These are phyloP conservation scores for Psilocybe cyanescens DNA, from an alignment of 768 basidiomycete genomes.

Conservation along the genomic window DNA sequence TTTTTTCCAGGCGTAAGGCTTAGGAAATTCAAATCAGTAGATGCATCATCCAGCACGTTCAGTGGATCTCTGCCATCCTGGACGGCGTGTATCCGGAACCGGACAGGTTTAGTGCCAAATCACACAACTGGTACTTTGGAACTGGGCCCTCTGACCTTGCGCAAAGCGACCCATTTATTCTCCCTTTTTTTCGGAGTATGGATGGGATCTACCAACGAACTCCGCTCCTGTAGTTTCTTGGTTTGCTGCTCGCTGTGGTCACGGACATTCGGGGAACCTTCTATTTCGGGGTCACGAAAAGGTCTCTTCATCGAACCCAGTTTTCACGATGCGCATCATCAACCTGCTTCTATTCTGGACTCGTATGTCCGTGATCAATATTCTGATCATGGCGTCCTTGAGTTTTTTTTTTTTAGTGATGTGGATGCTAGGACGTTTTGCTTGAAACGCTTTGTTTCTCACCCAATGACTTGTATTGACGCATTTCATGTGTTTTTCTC, in stretches of 20 bases:
- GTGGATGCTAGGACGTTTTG: slow-evolving; percentile 32
- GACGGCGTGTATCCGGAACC: slow-evolving; percentile 40
- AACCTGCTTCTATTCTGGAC: slow-evolving; percentile 58
- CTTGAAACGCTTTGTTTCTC: slow-evolving; percentile 55
- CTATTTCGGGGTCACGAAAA: slow-evolving; percentile 36
- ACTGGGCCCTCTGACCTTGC: slow-evolving; percentile 40
- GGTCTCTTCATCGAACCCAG: slow-evolving; percentile 42
- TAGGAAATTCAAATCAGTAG: slow-evolving; percentile 20
- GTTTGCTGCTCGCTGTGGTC: slow-evolving; percentile 57
- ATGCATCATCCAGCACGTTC: slow-evolving; percentile 24
- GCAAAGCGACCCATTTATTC: slow-evolving; percentile 37
- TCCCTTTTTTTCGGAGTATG: slow-evolving; percentile 34
- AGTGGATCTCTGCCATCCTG: slow-evolving; percentile 25
- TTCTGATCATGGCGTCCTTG: slow-evolving; percentile 34
- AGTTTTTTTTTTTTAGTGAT: slow-evolving; percentile 23
- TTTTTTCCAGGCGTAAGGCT: slow-evolving; percentile 22
- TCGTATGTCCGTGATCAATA: slow-evolving; percentile 40
- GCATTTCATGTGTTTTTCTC: slow-evolving; percentile 35
- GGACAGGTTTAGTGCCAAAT: slow-evolving; percentile 42
- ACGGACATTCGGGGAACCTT: slow-evolving; percentile 50
- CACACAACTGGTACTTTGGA: slow-evolving; percentile 36
- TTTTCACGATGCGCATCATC: slow-evolving; percentile 50
- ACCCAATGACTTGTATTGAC: slow-evolving; percentile 46
- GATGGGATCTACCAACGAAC: slow-evolving; percentile 44
- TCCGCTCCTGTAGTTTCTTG: slow-evolving; percentile 45